Evolutionary conservation across 352 stramenopile species (phyloP).

Genomic region (Globisporangium cederbergense): DNA sequence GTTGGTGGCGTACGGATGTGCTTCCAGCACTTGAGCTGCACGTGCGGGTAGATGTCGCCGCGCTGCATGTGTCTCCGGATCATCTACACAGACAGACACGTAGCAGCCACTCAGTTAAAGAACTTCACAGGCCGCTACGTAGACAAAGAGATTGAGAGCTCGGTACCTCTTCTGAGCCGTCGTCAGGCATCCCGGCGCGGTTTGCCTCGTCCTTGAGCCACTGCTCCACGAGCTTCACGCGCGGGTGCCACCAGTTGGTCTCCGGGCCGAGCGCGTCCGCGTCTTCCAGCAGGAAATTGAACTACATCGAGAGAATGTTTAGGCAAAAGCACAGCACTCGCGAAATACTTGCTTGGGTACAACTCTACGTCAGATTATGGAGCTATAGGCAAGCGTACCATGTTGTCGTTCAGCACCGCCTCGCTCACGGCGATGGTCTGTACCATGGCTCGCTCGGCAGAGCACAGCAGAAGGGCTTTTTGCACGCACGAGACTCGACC

Average conservation of each 20-base stretch:
- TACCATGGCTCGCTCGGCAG: constrained; percentile 29
- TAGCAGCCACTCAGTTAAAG: background rate
- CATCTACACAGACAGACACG: constrained; percentile 32
- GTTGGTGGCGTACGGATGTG: constrained; percentile 45
- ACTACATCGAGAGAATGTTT: constrained; percentile 19
- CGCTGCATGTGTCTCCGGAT: constrained; percentile 66
- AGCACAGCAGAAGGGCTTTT: background rate
- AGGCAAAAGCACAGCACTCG: background rate
- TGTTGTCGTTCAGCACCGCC: constrained; percentile 41
- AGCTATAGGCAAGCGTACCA: constrained; percentile 25
- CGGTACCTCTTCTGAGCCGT: constrained; percentile 65
- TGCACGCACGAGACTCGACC: background rate
- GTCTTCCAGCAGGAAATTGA: constrained; percentile 52
- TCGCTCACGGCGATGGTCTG: constrained; percentile 56
- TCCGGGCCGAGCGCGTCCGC: constrained; percentile 27
- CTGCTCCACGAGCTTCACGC: constrained; percentile 62
- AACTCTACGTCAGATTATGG: no score
- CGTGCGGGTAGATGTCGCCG: constrained; percentile 58
- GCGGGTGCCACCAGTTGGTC: constrained; percentile 65
- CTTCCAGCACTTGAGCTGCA: constrained; percentile 74
- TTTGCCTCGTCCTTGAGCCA: constrained; percentile 68
- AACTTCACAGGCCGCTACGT: background rate
- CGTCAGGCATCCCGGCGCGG: constrained; percentile 54
- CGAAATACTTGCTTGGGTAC: background rate
- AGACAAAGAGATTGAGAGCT: background rate